phyloP scores from a whole-genome alignment of 2,329 filamentous ascomycete species.

The Xylaria multiplex region DNA sequence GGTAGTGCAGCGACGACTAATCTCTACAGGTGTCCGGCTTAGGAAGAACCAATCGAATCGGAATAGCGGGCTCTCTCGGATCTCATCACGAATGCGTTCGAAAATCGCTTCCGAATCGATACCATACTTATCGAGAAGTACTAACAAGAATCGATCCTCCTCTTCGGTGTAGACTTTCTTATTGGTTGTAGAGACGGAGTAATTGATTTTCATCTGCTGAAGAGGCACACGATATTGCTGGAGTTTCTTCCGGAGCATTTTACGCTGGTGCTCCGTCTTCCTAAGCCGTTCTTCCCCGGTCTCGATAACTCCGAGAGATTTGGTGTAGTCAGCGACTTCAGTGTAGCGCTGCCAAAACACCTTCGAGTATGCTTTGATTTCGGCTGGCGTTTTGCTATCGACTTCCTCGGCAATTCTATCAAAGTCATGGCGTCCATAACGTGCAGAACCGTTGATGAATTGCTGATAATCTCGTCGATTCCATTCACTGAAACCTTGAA shows the following conservation, averaged over 20 bases:
- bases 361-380: constrained; percentile 91
- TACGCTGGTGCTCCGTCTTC: constrained; percentile 90
- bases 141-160: constrained; percentile 93
- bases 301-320: constrained; percentile 89
- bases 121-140: constrained; percentile 91
- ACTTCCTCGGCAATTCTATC: constrained; percentile 87
- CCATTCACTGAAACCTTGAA: constrained; percentile 92
- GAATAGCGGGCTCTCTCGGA: constrained; percentile 92
- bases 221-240: constrained; percentile 95
- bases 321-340: constrained; percentile 88
- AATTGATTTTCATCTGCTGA: constrained; percentile 98
- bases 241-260: constrained; percentile 95
- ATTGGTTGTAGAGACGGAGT: constrained; percentile 98
- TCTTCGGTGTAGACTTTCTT: constrained; percentile 99
- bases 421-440: constrained; percentile 88
- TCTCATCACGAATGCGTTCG: constrained; percentile 96
- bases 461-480: constrained; percentile 98
- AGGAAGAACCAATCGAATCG: constrained; percentile 99
- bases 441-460: constrained; percentile 94
- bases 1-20: constrained; percentile 91
- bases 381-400: constrained; percentile 85
- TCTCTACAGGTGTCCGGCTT: constrained; percentile 90
- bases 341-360: constrained; percentile 96
- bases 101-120: constrained; percentile 91
- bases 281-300: constrained; percentile 90